These are phyloP conservation scores for Irpex rosettiformis DNA, from an alignment of 1,284 basidiomycete species.

Conservation along the genomic window DNA sequence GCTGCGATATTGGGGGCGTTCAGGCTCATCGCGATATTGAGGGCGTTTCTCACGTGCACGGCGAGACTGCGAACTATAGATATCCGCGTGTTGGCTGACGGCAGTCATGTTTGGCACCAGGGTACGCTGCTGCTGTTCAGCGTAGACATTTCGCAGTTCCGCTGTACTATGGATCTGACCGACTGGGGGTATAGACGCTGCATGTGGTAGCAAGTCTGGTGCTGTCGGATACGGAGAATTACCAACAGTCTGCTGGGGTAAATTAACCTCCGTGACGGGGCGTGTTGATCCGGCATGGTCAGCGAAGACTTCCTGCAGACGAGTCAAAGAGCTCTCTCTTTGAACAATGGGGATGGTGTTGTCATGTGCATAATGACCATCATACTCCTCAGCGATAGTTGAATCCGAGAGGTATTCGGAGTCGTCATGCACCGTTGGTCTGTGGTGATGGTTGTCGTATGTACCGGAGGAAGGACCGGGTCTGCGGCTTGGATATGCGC, in stretches of 20 bases:
- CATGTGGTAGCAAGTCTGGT: conserved; percentile 1
- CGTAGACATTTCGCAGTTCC: conserved; percentile 11
- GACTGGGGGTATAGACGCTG: not conserved
- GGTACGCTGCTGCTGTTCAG: conserved; percentile 15
- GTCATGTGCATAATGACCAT: conserved; percentile 18
- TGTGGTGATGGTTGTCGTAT: not conserved
- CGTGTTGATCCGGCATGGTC: conserved; percentile 23
- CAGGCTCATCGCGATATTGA: not conserved
- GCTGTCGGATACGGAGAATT: conserved; percentile 19
- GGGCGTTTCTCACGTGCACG: conserved; percentile 3
- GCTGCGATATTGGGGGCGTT: not conserved
- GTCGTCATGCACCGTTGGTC: conserved; percentile 1
- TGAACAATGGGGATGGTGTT: conserved; percentile 28
- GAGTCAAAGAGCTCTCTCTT: conserved; percentile 27
- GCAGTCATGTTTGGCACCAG: conserved; percentile 16
- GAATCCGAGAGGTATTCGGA: conserved; percentile 8
- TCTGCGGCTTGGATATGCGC: conserved; percentile 5
- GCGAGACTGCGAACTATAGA: conserved; percentile 3
- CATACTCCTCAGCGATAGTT: conserved; percentile 17
- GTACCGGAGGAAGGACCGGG: not conserved
- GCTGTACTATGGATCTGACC: conserved; percentile 6
- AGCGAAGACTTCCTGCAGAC: conserved; percentile 28
- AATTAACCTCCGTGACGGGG: conserved; percentile 23
- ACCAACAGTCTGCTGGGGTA: conserved; percentile 16
- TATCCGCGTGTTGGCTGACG: conserved; percentile 13